Conservation (phyloP, 176 grass and related monocot genomes). For the Leersia perrieri region DNA sequence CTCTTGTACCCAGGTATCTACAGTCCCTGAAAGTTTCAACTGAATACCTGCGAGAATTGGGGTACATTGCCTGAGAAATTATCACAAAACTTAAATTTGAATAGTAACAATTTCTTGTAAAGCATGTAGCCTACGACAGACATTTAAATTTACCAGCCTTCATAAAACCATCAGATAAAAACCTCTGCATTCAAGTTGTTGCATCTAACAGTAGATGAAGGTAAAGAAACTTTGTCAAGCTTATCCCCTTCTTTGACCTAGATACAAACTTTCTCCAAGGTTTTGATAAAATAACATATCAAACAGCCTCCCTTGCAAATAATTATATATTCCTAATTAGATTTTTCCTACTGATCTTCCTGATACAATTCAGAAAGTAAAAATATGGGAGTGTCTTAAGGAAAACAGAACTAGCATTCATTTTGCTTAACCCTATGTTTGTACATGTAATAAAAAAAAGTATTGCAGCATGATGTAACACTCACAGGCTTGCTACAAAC, state of each 20-base stretch:
- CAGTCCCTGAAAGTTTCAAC: slow-evolving; percentile 81
- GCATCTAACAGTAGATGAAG: background rate
- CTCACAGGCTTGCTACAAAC: background rate
- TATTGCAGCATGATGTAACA: background rate
- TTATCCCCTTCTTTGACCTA: background rate
- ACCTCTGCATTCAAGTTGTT: background rate
- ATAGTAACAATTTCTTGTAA: background rate
- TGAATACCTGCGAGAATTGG: slow-evolving; percentile 52
- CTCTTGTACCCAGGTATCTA: slow-evolving; percentile 90
- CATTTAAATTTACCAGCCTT: background rate
- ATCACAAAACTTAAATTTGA: background rate
- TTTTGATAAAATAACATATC: background rate
- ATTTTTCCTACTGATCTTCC: background rate
- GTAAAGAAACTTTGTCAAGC: background rate
- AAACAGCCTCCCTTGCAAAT: background rate
- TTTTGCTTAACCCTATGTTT: background rate
- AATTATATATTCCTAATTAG: slow-evolving; percentile 4
- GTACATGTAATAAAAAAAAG: background rate
- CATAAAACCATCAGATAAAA: background rate
- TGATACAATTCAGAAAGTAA: background rate
- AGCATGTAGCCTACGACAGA: background rate
- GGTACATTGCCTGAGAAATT: slow-evolving; percentile 7
- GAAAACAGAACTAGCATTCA: background rate
- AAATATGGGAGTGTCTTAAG: background rate
- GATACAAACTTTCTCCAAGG: background rate